phyloP scores from a whole-genome alignment of 306 rosid species.

The Cucumis sativus region Cucumber_9930_V3 NC_026660.2:28923001-28923500 shows the following conservation, averaged over 20 bases:
- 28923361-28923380: too few species aligned
- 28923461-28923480: background rate
- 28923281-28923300: background rate
- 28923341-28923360: too few species aligned
- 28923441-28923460: background rate
- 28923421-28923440: background rate
- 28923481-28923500: background rate
- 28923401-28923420: background rate
- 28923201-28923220: background rate
- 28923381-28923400: background rate
- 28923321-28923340: background rate
- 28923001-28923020: too few species aligned
- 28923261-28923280: background rate
- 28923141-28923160: background rate
- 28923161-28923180: background rate
- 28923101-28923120: background rate
- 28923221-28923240: conserved; percentile 5
- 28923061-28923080: too few species aligned
- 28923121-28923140: background rate
- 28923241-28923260: background rate
- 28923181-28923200: background rate
- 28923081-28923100: background rate
- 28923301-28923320: background rate
- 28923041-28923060: too few species aligned
- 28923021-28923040: too few species aligned